Evolutionary conservation across 2,329 filamentous ascomycete species (phyloP).

Genomic region (Colletotrichum chrysophilum): DNA sequence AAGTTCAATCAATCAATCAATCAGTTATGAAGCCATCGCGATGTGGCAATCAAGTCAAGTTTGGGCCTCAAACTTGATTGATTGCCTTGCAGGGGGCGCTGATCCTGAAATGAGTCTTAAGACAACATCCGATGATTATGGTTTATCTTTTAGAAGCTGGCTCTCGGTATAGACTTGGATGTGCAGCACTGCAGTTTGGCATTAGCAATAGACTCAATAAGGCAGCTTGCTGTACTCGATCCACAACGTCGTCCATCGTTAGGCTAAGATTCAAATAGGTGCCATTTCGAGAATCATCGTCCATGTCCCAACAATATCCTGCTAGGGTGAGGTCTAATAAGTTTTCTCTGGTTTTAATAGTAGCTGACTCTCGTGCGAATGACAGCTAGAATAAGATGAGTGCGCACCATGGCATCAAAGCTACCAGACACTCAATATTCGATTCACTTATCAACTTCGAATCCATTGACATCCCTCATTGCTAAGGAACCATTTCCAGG

Average conservation of each 20-base stretch:
- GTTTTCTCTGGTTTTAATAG: fast-evolving
- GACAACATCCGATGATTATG: background rate
- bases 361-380: fast-evolving
- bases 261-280: background rate
- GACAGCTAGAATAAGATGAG: fast-evolving
- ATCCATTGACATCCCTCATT: background rate
- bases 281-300: background rate
- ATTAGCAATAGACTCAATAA: background rate
- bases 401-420: background rate
- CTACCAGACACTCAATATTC: fast-evolving
- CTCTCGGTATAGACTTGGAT: background rate
- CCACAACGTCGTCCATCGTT: background rate
- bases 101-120: background rate
- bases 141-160: fast-evolving
- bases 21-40: too few relatives aligned
- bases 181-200: background rate
- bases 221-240: background rate
- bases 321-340: background rate
- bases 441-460: background rate
- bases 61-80: too few relatives aligned
- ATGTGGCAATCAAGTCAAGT: too few relatives aligned
- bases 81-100: too few relatives aligned
- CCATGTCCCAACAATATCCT: background rate
- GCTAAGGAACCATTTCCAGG: background rate
- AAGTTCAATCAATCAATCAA: too few relatives aligned